Base-by-base conservation (phyloP, 495 filamentous ascomycete species). In the Extremus antarcticus region DNA sequence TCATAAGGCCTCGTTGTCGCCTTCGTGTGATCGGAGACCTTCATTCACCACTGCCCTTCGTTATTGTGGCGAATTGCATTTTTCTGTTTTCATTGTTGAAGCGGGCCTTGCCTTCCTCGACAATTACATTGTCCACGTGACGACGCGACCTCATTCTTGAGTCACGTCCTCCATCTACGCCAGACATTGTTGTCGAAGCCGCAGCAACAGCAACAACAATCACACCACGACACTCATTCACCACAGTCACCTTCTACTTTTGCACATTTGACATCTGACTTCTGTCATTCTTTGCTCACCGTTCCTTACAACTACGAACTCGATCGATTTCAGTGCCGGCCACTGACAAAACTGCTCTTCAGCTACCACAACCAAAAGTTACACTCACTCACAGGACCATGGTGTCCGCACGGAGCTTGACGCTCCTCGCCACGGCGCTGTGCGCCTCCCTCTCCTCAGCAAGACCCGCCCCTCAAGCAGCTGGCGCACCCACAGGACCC, bases 281-380 rank as follows among this genome's bases (percentile, higher is more conserved):
- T n/a, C n/a, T n/a, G n/a, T 25, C 24, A 29, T 47, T 52, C 38
- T 25, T 13, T 45, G n/a, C n/a, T n/a, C 35, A 39, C 9, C 35
- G 35, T n/a, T 39, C 35, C 35, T 39, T 39, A 9, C 35, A 9
- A 39, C 35, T n/a, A 39, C 19, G 16, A 21, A 45, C 41, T 8
- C 29, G 29, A 35, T 45, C 41, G 15, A 45, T 3, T 17, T 38
- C 52, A 55, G 60, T 62, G 60, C 60, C 21, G 55, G 51, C 19
- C 60, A 62, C 60, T 62, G 56, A 62, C 56, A 48, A 8, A 2
- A 3, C 51, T 40, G 20, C 39, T 45, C 16, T 62, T 55, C 56
- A 58, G 51, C 52, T 21, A 48, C 19, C 25, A 53, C 24, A 29
- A 21, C 54, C 32, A 16, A 51, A 35, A 45, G 23, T 40, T 39